Percentiles rank a stretch among this genome's conserved stretches.
Conservation (phyloP, 2,329 filamentous ascomycete genomes). For the Catunica adiposa region DNA sequence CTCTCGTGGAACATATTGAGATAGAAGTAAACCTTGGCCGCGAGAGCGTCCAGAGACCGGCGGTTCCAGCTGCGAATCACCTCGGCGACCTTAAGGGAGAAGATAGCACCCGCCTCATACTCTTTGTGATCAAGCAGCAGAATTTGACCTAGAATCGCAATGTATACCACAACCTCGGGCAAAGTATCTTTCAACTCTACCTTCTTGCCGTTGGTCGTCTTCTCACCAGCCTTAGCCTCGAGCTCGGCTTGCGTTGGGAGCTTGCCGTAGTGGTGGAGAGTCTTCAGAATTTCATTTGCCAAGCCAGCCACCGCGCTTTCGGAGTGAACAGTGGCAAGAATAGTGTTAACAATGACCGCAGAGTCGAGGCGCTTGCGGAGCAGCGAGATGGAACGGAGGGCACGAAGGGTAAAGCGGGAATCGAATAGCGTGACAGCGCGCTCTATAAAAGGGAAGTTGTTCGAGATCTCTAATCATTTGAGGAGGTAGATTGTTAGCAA, state of each 20-base stretch:
- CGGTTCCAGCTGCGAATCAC: slow-evolving; percentile 81
- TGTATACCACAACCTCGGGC: slow-evolving; percentile 76
- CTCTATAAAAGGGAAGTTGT: slow-evolving; percentile 81
- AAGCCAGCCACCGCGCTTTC: slow-evolving; percentile 41
- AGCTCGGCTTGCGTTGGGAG: slow-evolving; percentile 36
- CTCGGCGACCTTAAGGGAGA: slow-evolving; percentile 70
- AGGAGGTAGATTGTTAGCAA: not conserved
- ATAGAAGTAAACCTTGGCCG: slow-evolving; percentile 96
- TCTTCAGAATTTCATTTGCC: slow-evolving; percentile 48
- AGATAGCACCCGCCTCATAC: slow-evolving; percentile 62
- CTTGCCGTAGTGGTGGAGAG: slow-evolving; percentile 52
- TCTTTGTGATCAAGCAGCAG: slow-evolving; percentile 75
- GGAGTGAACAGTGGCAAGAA: slow-evolving; percentile 62
- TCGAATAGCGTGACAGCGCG: slow-evolving; percentile 87
- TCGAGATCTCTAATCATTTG: slow-evolving; percentile 61
- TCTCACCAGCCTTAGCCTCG: slow-evolving; percentile 50
- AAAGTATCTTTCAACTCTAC: slow-evolving; percentile 64
- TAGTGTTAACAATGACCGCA: slow-evolving; percentile 64
- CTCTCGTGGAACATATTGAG: slow-evolving; percentile 92
- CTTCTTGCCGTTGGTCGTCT: slow-evolving; percentile 38
- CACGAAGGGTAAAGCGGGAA: slow-evolving; percentile 83
- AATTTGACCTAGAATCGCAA: slow-evolving; percentile 74
- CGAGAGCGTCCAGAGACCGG: slow-evolving; percentile 80
- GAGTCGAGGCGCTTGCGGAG: slow-evolving; percentile 80
- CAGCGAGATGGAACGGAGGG: slow-evolving; percentile 85